Conservation (phyloP, 495 filamentous ascomycete species). For the Neurospora africana region DNA sequence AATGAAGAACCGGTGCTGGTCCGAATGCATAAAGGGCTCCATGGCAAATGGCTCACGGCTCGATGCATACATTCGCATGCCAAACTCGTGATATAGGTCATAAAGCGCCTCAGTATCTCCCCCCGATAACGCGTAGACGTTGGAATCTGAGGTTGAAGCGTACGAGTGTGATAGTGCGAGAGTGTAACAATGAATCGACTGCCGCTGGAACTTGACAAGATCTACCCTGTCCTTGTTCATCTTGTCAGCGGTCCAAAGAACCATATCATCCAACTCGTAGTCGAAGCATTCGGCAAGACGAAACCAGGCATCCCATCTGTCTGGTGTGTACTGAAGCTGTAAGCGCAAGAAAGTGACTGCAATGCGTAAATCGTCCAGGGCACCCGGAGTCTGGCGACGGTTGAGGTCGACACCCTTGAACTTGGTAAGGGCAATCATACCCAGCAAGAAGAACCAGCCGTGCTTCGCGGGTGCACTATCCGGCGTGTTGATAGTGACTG, state of each 20-base stretch:
- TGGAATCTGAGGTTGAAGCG: slow-evolving; percentile 47
- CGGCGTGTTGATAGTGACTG: slow-evolving; percentile 37
- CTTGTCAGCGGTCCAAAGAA: slow-evolving; percentile 92
- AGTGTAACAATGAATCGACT: slow-evolving; percentile 84
- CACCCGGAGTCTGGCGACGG: slow-evolving; percentile 64
- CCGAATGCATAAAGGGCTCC: slow-evolving; percentile 65
- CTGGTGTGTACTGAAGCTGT: slow-evolving; percentile 73
- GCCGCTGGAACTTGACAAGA: slow-evolving; percentile 64
- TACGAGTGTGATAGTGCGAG: slow-evolving; percentile 72
- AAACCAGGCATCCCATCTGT: slow-evolving; percentile 95
- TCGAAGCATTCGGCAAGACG: slow-evolving; percentile 87
- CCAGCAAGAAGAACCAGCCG: slow-evolving; percentile 87
- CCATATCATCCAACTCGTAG: slow-evolving; percentile 78
- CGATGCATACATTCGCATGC: slow-evolving; percentile 77
- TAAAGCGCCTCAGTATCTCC: slow-evolving; percentile 59
- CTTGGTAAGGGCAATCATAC: slow-evolving; percentile 76
- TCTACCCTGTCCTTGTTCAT: slow-evolving; percentile 77
- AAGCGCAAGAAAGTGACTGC: slow-evolving; percentile 71
- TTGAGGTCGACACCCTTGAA: slow-evolving; percentile 63
- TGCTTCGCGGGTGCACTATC: slow-evolving; percentile 58
- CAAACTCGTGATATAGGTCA: slow-evolving; percentile 84
- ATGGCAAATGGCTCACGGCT: slow-evolving; percentile 88
- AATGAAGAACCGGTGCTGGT: slow-evolving; percentile 69
- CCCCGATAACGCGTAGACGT: slow-evolving; percentile 26
- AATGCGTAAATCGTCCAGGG: slow-evolving; percentile 77